These are phyloP conservation scores for Pseudomassariella vexata DNA, from an alignment of 2,329 filamentous ascomycete genomes.

Conservation along the genomic window DNA sequence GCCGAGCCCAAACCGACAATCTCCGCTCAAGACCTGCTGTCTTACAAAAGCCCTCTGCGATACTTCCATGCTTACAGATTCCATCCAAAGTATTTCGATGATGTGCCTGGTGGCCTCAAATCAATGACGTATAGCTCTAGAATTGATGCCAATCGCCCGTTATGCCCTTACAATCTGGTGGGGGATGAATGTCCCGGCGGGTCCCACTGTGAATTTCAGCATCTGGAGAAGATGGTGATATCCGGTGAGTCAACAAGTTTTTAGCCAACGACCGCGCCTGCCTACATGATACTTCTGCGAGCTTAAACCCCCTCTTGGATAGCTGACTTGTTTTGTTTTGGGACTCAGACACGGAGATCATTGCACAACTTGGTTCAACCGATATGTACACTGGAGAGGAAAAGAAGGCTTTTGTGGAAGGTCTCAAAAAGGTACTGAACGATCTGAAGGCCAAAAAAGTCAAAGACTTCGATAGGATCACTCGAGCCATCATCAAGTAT, in stretches of 20 bases:
- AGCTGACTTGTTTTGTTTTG: slow-evolving; percentile 38
- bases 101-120: slow-evolving; percentile 70
- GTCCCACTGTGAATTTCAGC: slow-evolving; percentile 66
- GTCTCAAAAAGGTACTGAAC: slow-evolving; percentile 55
- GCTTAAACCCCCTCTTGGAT: slow-evolving; percentile 38
- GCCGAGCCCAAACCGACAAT: slow-evolving; percentile 11
- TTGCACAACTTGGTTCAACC: slow-evolving; percentile 64
- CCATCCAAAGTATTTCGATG: slow-evolving; percentile 67
- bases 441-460: slow-evolving; percentile 54
- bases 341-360: slow-evolving; percentile 63
- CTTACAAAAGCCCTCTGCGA: slow-evolving; percentile 79
- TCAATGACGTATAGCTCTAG: slow-evolving; percentile 92
- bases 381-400: slow-evolving; percentile 59
- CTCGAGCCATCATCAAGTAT: slow-evolving; percentile 61
- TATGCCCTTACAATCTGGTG: slow-evolving; percentile 73
- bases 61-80: slow-evolving; percentile 87
- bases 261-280: neutral
- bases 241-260: slow-evolving; percentile 66
- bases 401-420: slow-evolving; percentile 55
- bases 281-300: slow-evolving; percentile 9
- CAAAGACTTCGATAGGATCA: slow-evolving; percentile 62
- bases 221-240: slow-evolving; percentile 68
- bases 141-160: slow-evolving; percentile 66
- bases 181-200: slow-evolving; percentile 68
- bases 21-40: slow-evolving; percentile 33